Base-by-base conservation (phyloP, 768 basidiomycete species). In the Exidia glandulosa region DNA sequence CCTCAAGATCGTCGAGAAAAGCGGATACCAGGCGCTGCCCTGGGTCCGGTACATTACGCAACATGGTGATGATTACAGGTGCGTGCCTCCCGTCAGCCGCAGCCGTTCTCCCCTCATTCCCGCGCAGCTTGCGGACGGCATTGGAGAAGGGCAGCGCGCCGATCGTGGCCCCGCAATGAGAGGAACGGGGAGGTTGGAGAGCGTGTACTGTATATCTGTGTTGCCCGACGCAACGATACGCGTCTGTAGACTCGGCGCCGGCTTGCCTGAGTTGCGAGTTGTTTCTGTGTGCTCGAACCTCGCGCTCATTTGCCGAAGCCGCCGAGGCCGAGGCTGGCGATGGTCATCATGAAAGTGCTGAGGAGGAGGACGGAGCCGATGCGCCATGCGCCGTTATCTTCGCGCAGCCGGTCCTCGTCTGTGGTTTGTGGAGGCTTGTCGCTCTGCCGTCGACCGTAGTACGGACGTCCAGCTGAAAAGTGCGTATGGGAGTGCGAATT, bases 1-100 rank as follows among this genome's bases (percentile, higher is more conserved):
- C 72, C 81, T 99, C 63, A 98, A 98, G 74, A 93, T 99, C 57
- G 94, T 98, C 0, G 96, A 99, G 74, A 98, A 98, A 80, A 92
- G 90, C 63, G 96, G 94, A 23, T 98, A 99, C 72, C 92, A 95
- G 72, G 91, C 93, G 3, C 73, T 95, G 48, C 94, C 94, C 1
- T 96, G 94, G 94, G 94, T 98, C 61, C 78, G 94, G 64, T 96
- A 93, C 70, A 90, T 94, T 61, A 91, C 90, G 2, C 88, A 92
- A 72, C 90, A 92, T 66, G 91, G 90, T 19, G 90, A 93, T 66
- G 90, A 92, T 69, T 92, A 92, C 69, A 92, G 90, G 90, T 90
- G 57, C 1, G 76, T 66, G 7, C 16, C 6, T 12, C 54, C n/a
- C 36, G 19, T 19, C 23, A 25, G 54, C 25, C 27, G 30, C 32